Base-by-base conservation (phyloP, 495 filamentous ascomycete species). In the Cladorrhinum samala region DNA sequence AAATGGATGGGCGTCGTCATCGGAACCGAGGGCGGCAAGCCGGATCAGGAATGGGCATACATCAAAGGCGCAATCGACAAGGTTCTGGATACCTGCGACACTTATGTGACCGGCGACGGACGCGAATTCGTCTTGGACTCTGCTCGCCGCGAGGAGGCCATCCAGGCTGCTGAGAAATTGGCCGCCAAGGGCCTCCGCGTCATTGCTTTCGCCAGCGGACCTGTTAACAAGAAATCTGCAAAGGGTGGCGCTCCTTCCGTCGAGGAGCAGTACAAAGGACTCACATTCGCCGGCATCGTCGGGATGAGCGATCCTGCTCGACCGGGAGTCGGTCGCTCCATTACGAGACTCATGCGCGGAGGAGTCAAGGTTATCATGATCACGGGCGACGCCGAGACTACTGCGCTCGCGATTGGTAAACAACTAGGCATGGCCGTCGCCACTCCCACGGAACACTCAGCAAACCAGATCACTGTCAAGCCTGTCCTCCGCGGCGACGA, bases 1-100 rank as follows among this genome's bases (percentile, higher is more conserved):
- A 99, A 96, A 69, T 99, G 93, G 92, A 99, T 97, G 93, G 93
- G 93, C 30, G 91, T 95, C 13, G 83, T 88, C 2, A 89, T 95
- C 57, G 83, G 84, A 25, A 76, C 73, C 2, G 77, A 78, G 52
- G 68, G 80, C 4, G 71, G 65, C 17, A 75, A 68, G 52, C 68
- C 58, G 45, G 74, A 78, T 21, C 80, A 75, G 60, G 85, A 92
- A 59, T 79, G 87, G 52, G 91, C 87, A 11, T 96, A 97, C 59
- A 86, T 96, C 65, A 99, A 99, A 65, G 93, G 93, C 40, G 90
- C 93, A 49, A 76, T 97, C 33, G 93, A 99, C 65, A 85, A 84
- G 66, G 79, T 99, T 13, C 73, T 99, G 2, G 81, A 81, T 25
- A 81, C 87, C 21, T 97, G 92, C 53, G 91, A 95, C 66, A 92